Conservation (phyloP, 2,329 filamentous ascomycete species). For the Gaeumannomyces tritici region DNA sequence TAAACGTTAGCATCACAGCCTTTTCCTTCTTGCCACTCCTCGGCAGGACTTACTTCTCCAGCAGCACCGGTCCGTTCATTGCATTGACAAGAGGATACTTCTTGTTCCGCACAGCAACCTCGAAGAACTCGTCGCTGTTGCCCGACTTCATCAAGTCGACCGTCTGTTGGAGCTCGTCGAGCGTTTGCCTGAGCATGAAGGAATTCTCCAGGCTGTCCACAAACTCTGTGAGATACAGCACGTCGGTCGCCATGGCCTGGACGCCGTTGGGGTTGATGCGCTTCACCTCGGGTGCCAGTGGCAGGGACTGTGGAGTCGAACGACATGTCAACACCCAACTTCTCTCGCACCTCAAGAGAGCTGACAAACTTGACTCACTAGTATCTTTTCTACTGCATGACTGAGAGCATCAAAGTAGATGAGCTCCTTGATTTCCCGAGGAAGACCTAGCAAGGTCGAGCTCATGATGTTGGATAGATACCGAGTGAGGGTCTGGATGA, state of each 20-base stretch:
- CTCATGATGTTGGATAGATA: conserved; percentile 97
- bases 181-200: conserved; percentile 75
- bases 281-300: conserved; percentile 68
- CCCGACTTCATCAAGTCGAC: conserved; percentile 78
- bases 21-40: background rate
- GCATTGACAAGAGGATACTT: conserved; percentile 92
- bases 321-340: background rate
- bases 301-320: conserved; percentile 48
- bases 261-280: conserved; percentile 85
- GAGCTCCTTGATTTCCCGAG: conserved; percentile 89
- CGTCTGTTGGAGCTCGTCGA: conserved; percentile 91
- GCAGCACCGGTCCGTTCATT: conserved; percentile 72
- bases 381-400: conserved; percentile 78
- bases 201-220: conserved; percentile 77
- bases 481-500: conserved; percentile 89
- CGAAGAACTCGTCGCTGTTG: conserved; percentile 95
- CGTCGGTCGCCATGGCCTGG: conserved; percentile 69
- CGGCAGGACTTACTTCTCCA: conserved; percentile 67
- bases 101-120: conserved; percentile 79
- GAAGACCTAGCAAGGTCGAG: conserved; percentile 84
- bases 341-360: background rate
- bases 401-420: conserved; percentile 96
- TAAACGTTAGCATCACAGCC: conserved; percentile 13
- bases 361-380: conserved; percentile 38
- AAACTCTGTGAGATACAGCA: conserved; percentile 74